These are phyloP conservation scores for Rhodotorula mucilaginosa DNA, from an alignment of 1,284 basidiomycete species.

Conservation along the genomic window DNA sequence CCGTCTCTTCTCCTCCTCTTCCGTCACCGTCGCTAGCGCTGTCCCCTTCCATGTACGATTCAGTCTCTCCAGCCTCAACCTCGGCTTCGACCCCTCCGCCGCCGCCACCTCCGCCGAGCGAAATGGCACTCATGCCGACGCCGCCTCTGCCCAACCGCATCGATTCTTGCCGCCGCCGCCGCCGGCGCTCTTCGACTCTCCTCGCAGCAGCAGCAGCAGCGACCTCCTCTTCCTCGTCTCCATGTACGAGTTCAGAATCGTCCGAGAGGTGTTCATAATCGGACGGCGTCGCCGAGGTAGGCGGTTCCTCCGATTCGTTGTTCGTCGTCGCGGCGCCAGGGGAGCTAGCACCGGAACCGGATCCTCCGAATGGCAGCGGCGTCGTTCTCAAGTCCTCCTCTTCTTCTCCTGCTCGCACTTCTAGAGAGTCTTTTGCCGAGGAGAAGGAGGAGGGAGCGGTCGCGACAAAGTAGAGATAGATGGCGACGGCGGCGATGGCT, in stretches of 20 bases:
- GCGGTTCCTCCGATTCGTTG: neutral
- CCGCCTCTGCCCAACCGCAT: constrained; percentile 10
- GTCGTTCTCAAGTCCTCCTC: neutral
- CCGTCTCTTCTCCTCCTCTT: neutral
- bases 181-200: neutral
- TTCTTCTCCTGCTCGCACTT: neutral
- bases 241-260: neutral
- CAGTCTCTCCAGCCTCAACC: neutral
- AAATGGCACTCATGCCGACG: constrained; percentile 13
- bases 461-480: constrained; percentile 4
- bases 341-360: neutral
- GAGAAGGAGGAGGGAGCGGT: neutral
- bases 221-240: neutral
- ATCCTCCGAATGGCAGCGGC: too few species aligned
- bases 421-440: neutral
- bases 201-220: too few species aligned
- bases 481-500: constrained; percentile 2
- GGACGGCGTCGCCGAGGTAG: neutral
- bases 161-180: neutral
- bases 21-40: neutral
- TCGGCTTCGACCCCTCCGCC: neutral
- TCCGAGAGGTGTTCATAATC: neutral
- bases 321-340: neutral
- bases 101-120: neutral
- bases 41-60: neutral